Evolutionary conservation across 148 eudicot genomes (phyloP).

Genomic region (Selenicereus undatus): DNA sequence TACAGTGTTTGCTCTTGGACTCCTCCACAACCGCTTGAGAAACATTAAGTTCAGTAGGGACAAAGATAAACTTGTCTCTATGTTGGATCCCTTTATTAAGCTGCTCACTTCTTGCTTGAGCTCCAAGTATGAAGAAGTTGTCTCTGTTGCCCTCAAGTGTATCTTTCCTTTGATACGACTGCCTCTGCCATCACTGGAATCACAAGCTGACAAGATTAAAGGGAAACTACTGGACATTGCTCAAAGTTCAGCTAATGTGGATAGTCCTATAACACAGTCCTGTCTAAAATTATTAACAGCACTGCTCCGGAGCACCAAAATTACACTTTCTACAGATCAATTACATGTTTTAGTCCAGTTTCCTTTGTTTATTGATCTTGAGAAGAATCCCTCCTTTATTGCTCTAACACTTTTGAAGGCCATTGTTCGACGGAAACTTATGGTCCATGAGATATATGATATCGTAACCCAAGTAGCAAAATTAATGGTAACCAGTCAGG

Average conservation of each 20-base stretch:
- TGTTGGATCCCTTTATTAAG: conserved; percentile 78
- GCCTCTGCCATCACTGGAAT: conserved; percentile 70
- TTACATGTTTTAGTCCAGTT: conserved; percentile 70
- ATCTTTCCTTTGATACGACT: conserved; percentile 51
- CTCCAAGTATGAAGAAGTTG: conserved; percentile 75
- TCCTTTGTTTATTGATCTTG: conserved; percentile 80
- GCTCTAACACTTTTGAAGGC: conserved; percentile 86
- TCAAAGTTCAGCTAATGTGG: conserved; percentile 52
- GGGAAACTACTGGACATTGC: conserved; percentile 66
- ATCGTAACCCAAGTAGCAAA: conserved; percentile 50
- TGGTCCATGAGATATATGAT: conserved; percentile 78
- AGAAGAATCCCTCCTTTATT: conserved; percentile 64
- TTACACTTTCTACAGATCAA: conserved; percentile 73
- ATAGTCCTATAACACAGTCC: conserved; percentile 61
- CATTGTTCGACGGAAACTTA: conserved; percentile 65
- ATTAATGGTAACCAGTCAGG: conserved; percentile 84
- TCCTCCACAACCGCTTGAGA: conserved; percentile 57
- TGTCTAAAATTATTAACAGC: conserved; percentile 71
- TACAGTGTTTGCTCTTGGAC: conserved; percentile 75
- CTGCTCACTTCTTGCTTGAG: conserved; percentile 65
- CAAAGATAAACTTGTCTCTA: conserved; percentile 46
- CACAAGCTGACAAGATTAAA: conserved; percentile 72
- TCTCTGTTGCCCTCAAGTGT: conserved; percentile 68
- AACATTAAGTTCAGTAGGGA: conserved; percentile 41
- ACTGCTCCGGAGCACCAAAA: conserved; percentile 57